A percentile compares a stretch with the other conserved stretches of the same genome.
Evolutionary conservation across 1,284 basidiomycete species (phyloP).

Genomic region (Cystobasidium pallidum): DNA sequence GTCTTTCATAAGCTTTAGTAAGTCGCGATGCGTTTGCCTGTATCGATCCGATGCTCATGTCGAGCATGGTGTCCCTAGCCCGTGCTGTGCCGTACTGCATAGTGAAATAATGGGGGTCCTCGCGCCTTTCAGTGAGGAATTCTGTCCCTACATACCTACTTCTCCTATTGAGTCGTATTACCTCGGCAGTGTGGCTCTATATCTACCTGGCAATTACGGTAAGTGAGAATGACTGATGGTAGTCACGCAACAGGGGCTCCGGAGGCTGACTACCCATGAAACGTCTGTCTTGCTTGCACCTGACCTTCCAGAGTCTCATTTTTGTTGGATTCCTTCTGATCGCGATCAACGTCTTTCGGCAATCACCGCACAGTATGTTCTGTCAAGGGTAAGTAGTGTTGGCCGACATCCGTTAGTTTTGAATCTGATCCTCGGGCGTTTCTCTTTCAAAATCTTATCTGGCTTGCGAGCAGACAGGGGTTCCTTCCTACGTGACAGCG

Average conservation of each 20-base stretch:
- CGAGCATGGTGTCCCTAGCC: conserved; percentile 39
- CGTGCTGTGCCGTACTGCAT: conserved; percentile 36
- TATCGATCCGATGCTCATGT: no score
- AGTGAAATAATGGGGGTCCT: conserved; percentile 22
- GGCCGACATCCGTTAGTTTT: no score
- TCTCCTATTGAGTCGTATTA: not conserved
- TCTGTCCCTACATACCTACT: not conserved
- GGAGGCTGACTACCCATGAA: no score
- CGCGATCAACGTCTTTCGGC: conserved; percentile 35
- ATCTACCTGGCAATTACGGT: conserved; percentile 36
- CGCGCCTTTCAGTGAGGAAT: conserved; percentile 18
- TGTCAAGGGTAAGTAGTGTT: conserved; percentile 42
- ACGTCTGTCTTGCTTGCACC: no score
- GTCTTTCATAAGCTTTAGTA: conserved; percentile 41
- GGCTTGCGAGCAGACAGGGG: conserved; percentile 4
- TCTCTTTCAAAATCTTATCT: no score
- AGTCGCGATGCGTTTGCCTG: not conserved
- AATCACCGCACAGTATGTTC: conserved; percentile 43
- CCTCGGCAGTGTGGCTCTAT: conserved; percentile 26
- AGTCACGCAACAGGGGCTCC: no score
- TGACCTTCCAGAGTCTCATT: conserved; percentile 1
- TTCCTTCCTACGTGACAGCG: conserved; percentile 19
- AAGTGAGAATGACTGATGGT: not conserved
- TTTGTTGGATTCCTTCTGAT: conserved; percentile 28
- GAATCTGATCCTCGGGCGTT: no score